Evolutionary conservation across 164 flowering plant species (phyloP).

Genomic region (Magnolia kwangsiensis): DNA sequence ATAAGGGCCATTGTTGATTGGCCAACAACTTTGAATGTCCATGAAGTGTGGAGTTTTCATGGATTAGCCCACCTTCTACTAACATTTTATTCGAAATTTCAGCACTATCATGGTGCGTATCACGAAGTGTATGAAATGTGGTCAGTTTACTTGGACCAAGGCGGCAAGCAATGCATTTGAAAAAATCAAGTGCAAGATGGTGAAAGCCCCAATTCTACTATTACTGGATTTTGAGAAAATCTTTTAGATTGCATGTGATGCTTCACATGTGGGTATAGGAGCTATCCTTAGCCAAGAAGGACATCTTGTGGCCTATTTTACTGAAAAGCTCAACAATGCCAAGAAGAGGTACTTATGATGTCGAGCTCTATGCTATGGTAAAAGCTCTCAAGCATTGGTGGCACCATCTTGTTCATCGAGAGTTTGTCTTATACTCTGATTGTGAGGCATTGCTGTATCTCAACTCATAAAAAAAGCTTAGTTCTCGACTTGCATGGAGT

Average conservation of each 20-base stretch:
- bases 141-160: neutral
- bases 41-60: neutral
- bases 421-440: conserved; percentile 1
- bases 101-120: neutral
- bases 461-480: neutral
- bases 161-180: neutral
- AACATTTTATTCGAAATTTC: neutral
- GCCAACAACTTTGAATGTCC: neutral
- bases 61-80: neutral
- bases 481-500: neutral
- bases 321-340: neutral
- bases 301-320: neutral
- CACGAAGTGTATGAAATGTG: neutral
- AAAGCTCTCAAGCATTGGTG: neutral
- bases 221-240: neutral
- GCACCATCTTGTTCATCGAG: neutral
- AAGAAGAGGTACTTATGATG: neutral
- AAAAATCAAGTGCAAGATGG: neutral
- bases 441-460: neutral
- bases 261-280: neutral
- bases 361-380: neutral
- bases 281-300: neutral
- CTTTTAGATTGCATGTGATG: conserved; percentile 1
- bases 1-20: neutral
- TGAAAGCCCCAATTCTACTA: neutral